Percentiles rank a stretch among this genome's conserved stretches.
phyloP scores from a whole-genome alignment of 768 basidiomycete genomes.

The Pisolithus tinctorius region DNA sequence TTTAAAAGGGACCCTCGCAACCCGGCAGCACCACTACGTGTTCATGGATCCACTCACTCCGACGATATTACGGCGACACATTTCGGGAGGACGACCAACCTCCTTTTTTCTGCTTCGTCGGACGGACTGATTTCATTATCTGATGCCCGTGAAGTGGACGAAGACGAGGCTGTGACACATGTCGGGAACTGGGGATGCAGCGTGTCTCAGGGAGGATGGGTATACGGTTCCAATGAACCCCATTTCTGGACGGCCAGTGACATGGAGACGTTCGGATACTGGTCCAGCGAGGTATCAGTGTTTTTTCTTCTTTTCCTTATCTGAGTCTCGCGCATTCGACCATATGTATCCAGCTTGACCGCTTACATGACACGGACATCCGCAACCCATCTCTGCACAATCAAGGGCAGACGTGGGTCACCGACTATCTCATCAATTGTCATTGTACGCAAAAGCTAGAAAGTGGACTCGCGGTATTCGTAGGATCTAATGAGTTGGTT shows the following conservation, averaged over 20 bases:
- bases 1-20: conserved; percentile 75
- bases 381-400: conserved; percentile 57
- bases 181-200: conserved; percentile 87
- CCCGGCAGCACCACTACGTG: conserved; percentile 58
- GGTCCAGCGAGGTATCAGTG: conserved; percentile 60
- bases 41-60: conserved; percentile 84
- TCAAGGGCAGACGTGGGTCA: conserved; percentile 59
- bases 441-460: conserved; percentile 21
- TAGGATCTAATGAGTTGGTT: conserved; percentile 68
- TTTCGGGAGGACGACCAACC: conserved; percentile 38
- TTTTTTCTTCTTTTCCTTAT: neutral
- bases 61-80: conserved; percentile 83
- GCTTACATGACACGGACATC: conserved; percentile 50
- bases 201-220: conserved; percentile 72
- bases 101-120: conserved; percentile 75
- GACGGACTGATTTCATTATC: conserved; percentile 78
- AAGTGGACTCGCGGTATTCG: conserved; percentile 45
- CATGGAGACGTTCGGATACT: conserved; percentile 90
- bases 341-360: conserved; percentile 50
- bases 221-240: conserved; percentile 27
- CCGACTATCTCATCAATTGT: conserved; percentile 66
- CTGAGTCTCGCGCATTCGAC: neutral
- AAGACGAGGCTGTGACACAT: conserved; percentile 77
- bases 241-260: conserved; percentile 83
- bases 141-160: conserved; percentile 68